Percentiles rank a stretch among this genome's conserved stretches.
Conservation (phyloP, 495 filamentous ascomycete genomes). For the Ramalina peruviana region DNA sequence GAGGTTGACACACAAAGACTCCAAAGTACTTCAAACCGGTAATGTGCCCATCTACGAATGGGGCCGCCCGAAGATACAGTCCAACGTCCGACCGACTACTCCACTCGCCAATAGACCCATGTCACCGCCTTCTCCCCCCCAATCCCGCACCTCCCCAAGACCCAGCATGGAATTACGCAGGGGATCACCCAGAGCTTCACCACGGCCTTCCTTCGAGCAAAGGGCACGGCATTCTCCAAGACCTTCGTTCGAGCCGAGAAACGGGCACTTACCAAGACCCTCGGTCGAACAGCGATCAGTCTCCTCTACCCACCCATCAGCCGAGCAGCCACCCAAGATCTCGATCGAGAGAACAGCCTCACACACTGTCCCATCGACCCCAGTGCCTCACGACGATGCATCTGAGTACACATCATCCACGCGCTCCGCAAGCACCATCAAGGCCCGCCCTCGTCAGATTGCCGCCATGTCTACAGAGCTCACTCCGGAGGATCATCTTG, state of each 20-base stretch:
- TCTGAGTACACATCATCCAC: slow-evolving; percentile 43
- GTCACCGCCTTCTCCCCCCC: slow-evolving; percentile 41
- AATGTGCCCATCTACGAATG: slow-evolving; percentile 46
- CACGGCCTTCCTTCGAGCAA: slow-evolving; percentile 13
- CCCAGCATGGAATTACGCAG: slow-evolving; percentile 26
- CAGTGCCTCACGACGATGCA: slow-evolving; percentile 25
- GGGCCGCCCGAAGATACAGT: slow-evolving; percentile 41
- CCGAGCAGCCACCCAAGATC: slow-evolving; percentile 17
- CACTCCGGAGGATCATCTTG: slow-evolving; percentile 73
- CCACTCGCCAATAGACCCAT: slow-evolving; percentile 23
- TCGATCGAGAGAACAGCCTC: slow-evolving; percentile 19
- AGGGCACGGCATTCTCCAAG: slow-evolving; percentile 21
- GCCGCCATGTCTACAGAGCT: slow-evolving; percentile 36
- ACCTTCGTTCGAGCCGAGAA: slow-evolving; percentile 30
- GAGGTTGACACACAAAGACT: slow-evolving; percentile 56
- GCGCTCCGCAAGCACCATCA: slow-evolving; percentile 52
- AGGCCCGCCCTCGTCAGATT: slow-evolving; percentile 25
- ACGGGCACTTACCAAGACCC: neutral
- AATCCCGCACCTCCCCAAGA: slow-evolving; percentile 28
- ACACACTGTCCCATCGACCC: slow-evolving; percentile 20
- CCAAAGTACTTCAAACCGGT: slow-evolving; percentile 47
- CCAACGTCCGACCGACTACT: slow-evolving; percentile 21
- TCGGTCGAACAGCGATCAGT: slow-evolving; percentile 22
- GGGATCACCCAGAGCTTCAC: slow-evolving; percentile 32
- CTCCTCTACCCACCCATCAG: slow-evolving; percentile 34